phyloP scores from a whole-genome alignment of 495 filamentous ascomycete species.

The Physcia stellaris region DNA sequence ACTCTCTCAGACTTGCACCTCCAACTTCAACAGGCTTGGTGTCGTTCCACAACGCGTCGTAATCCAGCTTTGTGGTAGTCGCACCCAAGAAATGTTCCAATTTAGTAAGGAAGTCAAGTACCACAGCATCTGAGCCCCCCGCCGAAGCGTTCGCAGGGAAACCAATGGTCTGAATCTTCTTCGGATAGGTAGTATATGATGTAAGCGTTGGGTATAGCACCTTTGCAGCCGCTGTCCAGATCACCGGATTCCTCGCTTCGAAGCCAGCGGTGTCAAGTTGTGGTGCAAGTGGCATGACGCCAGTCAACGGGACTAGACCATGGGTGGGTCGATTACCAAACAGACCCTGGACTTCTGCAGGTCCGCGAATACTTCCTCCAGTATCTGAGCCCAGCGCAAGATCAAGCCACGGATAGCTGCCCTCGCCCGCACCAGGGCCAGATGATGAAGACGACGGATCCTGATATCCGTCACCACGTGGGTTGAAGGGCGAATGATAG shows the following conservation, averaged over 20 bases:
- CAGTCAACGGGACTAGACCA: constrained; percentile 27
- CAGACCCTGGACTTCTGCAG: constrained; percentile 31
- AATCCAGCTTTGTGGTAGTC: constrained; percentile 22
- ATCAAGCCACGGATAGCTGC: constrained; percentile 43
- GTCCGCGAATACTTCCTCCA: constrained; percentile 33
- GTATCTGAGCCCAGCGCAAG: constrained; percentile 36
- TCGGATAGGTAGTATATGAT: constrained; percentile 29
- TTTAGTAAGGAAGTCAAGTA: constrained; percentile 27
- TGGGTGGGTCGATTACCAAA: constrained; percentile 38
- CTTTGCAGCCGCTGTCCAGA: constrained; percentile 33
- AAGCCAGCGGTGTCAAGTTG: constrained; percentile 33
- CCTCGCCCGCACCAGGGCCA: constrained; percentile 33
- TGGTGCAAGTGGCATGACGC: constrained; percentile 31
- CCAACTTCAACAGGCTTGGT: constrained; percentile 23
- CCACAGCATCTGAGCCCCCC: constrained; percentile 13
- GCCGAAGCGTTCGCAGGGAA: constrained; percentile 16
- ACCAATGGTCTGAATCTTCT: constrained; percentile 25
- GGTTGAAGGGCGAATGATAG: constrained; percentile 40
- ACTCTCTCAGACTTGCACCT: constrained; percentile 10
- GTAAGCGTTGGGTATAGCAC: constrained; percentile 33
- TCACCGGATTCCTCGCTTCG: constrained; percentile 24
- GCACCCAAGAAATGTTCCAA: constrained; percentile 28
- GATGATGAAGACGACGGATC: constrained; percentile 31
- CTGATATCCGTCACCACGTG: constrained; percentile 43
- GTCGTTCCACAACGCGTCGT: constrained; percentile 25